Percentiles rank a stretch among this genome's conserved stretches.
Conservation (phyloP, 768 basidiomycete species). For the Lactifluus hygrophoroides region DNA sequence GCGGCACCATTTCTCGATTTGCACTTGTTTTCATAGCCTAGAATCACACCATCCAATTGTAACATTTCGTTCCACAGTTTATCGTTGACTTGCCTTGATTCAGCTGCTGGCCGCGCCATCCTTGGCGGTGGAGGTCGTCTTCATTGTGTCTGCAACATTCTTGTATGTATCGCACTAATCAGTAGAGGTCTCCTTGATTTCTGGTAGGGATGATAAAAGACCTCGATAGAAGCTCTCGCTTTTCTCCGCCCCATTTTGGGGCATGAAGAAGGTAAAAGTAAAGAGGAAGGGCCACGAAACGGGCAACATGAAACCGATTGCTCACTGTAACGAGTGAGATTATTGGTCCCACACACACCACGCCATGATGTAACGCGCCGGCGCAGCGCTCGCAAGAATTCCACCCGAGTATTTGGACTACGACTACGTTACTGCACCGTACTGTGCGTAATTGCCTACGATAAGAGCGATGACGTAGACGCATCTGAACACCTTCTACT, state of each 20-base stretch:
- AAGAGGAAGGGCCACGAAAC: too few species aligned
- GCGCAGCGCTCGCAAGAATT: not conserved
- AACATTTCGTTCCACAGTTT: not conserved
- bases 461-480: not conserved
- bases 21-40: conserved; percentile 9
- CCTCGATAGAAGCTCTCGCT: too few species aligned
- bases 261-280: too few species aligned
- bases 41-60: conserved; percentile 6
- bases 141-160: not conserved
- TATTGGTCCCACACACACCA: not conserved
- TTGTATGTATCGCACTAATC: too few species aligned
- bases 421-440: too few species aligned
- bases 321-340: not conserved
- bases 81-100: too few species aligned
- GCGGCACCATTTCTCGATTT: not conserved
- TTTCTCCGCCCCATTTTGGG: too few species aligned
- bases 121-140: too few species aligned
- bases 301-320: not conserved
- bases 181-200: too few species aligned
- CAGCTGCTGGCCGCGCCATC: too few species aligned
- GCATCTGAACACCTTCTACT: not conserved
- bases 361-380: conserved; percentile 2
- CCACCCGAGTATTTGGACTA: not conserved
- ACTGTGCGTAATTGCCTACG: too few species aligned
- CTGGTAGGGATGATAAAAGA: too few species aligned